Percentiles rank a stretch among this genome's conserved stretches.
Evolutionary conservation across 257 asterid genomes (phyloP).

Genomic region (Solanum rostratum): DNA sequence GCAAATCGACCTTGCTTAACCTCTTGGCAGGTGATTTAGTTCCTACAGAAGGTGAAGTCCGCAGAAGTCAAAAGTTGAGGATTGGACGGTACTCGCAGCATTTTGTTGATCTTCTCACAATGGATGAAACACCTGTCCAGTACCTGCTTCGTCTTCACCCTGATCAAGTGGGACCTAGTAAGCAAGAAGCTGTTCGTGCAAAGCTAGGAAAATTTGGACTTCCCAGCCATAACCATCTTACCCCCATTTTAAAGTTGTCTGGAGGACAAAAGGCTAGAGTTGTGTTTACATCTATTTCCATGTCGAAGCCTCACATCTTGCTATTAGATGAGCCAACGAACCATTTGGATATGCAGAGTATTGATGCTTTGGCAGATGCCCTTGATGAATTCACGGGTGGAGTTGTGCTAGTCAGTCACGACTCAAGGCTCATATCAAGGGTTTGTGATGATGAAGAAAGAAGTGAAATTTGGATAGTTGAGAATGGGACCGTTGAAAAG

Average conservation of each 20-base stretch:
- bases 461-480: constrained; percentile 35
- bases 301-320: constrained; percentile 27
- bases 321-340: constrained; percentile 31
- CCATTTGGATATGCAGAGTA: constrained; percentile 34
- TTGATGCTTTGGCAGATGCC: constrained; percentile 26
- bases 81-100: constrained; percentile 24
- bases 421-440: constrained; percentile 28
- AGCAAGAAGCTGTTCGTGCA: constrained; percentile 20
- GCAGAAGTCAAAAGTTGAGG: constrained; percentile 25
- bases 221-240: constrained; percentile 23
- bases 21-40: constrained; percentile 48
- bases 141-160: constrained; percentile 15
- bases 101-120: constrained; percentile 18
- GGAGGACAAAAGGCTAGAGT: constrained; percentile 32
- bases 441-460: constrained; percentile 33
- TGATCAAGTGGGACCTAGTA: constrained; percentile 15
- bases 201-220: constrained; percentile 18
- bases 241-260: constrained; percentile 21
- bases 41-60: constrained; percentile 24
- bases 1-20: constrained; percentile 60
- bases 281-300: constrained; percentile 18
- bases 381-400: constrained; percentile 18
- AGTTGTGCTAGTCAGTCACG: constrained; percentile 29
- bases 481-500: constrained; percentile 25
- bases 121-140: constrained; percentile 20